A percentile compares a stretch with the other conserved stretches of the same genome.
Evolutionary conservation across 2,329 filamentous ascomycete species (phyloP).

Genomic region (Fusarium kyushuense): DNA sequence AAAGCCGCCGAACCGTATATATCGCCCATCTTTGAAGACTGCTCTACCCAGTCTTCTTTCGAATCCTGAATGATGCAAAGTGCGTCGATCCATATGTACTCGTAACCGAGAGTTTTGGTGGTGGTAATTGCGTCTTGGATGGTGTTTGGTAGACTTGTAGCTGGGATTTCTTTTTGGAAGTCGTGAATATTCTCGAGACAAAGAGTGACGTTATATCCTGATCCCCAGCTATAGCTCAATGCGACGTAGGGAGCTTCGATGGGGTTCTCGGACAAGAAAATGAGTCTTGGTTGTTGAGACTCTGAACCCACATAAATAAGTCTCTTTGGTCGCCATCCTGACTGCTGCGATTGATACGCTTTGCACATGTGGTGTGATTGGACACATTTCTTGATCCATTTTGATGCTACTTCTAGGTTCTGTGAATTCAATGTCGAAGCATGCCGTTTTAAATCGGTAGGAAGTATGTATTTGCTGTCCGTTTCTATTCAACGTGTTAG

Average conservation of each 20-base stretch:
- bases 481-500: neutral
- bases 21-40: neutral
- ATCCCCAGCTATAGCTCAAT: constrained; percentile 12
- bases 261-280: neutral
- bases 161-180: neutral
- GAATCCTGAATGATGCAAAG: constrained; percentile 14
- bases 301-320: neutral
- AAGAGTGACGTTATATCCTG: neutral
- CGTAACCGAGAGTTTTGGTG: neutral
- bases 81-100: constrained; percentile 3
- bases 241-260: neutral
- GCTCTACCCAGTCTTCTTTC: neutral
- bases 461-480: neutral
- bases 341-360: neutral
- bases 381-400: constrained; percentile 3
- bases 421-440: neutral
- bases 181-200: fast-evolving
- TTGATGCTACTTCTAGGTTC: neutral
- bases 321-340: constrained; percentile 5
- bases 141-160: neutral
- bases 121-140: neutral
- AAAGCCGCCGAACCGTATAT: constrained; percentile 1
- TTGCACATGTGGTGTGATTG: constrained; percentile 4
- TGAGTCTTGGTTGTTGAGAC: neutral
- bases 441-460: neutral